Conservation (phyloP, 495 filamentous ascomycete species). For the Talaromyces borbonicus region DNA sequence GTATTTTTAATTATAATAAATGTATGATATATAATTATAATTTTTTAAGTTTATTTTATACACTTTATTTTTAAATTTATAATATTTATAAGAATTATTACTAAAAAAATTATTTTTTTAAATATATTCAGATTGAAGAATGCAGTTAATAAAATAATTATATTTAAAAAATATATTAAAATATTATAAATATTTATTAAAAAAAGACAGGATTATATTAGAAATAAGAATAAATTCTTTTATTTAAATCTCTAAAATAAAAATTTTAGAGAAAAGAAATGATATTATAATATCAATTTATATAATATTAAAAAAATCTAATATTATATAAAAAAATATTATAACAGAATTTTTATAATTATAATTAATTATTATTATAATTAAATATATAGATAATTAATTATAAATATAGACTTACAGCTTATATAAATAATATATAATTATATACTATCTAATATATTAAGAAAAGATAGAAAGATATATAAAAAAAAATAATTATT, state of each 20-base stretch:
- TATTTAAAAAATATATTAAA: not conserved
- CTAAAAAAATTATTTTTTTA: too few species aligned
- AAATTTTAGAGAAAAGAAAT: not conserved
- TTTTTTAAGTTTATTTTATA: too few species aligned
- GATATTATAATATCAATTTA: not conserved
- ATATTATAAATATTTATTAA: not conserved
- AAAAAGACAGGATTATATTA: too few species aligned
- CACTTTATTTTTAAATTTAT: too few species aligned
- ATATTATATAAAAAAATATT: not conserved
- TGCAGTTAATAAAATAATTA: too few species aligned
- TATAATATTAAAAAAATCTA: not conserved
- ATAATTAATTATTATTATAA: not conserved
- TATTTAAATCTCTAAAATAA: not conserved
- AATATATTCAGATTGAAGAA: too few species aligned
- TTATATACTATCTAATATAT: not conserved
- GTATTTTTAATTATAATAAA: too few species aligned
- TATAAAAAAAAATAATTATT: not conserved
- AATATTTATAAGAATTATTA: too few species aligned
- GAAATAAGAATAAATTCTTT: not conserved
- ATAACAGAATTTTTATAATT: not conserved
- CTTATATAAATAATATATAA: not conserved
- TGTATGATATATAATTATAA: too few species aligned
- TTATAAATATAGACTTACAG: not conserved
- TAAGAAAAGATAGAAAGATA: not conserved
- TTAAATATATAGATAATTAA: not conserved